Percentiles rank a stretch among this genome's conserved stretches.
phyloP scores from a whole-genome alignment of 208 protist species.

The Trypanosoma scelopori region DNA sequence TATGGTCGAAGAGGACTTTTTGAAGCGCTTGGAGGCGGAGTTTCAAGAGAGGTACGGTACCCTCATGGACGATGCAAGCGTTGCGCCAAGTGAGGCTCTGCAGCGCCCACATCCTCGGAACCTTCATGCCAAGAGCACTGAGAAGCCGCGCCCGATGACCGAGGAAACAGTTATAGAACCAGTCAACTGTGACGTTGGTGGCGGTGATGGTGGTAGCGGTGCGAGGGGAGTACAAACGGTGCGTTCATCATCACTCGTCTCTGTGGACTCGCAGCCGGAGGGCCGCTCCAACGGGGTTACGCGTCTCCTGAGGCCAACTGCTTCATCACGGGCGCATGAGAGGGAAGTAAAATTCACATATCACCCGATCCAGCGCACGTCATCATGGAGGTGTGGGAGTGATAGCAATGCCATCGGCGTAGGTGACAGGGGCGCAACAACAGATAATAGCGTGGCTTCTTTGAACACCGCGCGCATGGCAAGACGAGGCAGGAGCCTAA shows the following conservation, averaged over 20 bases:
- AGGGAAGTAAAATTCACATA: conserved; percentile 15
- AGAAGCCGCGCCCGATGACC: background rate
- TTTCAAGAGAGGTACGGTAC: conserved; percentile 23
- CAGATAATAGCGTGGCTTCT: too few relatives aligned
- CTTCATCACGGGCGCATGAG: conserved; percentile 23
- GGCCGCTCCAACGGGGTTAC: background rate
- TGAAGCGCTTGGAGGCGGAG: conserved; percentile 16
- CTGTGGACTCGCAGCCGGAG: background rate
- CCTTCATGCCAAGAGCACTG: background rate
- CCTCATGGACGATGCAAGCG: conserved; percentile 14
- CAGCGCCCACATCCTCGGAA: background rate
- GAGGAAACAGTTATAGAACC: background rate
- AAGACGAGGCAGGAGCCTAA: too few relatives aligned
- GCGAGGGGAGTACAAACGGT: background rate
- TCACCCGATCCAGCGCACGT: conserved; percentile 3
- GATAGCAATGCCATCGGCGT: background rate
- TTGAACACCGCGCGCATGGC: too few relatives aligned
- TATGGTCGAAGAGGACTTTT: conserved; percentile 20
- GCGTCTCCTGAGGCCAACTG: conserved; percentile 13
- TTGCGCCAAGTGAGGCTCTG: background rate
- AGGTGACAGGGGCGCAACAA: too few relatives aligned
- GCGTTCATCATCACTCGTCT: background rate
- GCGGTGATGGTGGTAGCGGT: background rate
- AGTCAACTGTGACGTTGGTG: background rate
- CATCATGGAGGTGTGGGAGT: background rate